Conservation (phyloP, 225 moss, liverwort and hornwort species). For the Lunularia cruciata region DNA sequence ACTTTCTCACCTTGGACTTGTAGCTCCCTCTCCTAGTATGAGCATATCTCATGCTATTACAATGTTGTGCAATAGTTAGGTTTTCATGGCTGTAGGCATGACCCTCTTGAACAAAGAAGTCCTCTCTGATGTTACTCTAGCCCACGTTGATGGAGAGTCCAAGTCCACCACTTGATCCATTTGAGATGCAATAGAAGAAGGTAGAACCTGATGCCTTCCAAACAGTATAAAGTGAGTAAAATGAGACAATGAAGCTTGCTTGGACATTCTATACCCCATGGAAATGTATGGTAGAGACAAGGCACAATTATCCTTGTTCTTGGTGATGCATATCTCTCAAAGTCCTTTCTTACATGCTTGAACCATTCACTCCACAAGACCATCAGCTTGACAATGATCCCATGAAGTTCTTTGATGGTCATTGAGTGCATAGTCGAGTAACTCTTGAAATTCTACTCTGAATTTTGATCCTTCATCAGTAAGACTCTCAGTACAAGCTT, state of each 20-base stretch:
- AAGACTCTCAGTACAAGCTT: neutral
- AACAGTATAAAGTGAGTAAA: conserved; percentile 8
- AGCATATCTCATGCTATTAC: conserved; percentile 1
- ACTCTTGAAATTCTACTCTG: conserved; percentile 7
- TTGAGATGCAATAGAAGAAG: conserved; percentile 3
- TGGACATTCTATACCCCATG: conserved; percentile 14
- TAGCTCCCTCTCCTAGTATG: neutral
- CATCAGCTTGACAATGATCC: no score
- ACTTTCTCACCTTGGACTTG: neutral
- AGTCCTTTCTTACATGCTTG: conserved; percentile 3
- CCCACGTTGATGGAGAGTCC: neutral
- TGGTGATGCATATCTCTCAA: neutral
- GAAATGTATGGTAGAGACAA: neutral
- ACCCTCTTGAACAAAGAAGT: neutral
- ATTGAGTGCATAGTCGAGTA: conserved; percentile 10
- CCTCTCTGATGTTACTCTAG: neutral
- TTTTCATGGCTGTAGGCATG: conserved; percentile 10
- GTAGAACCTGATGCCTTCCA: neutral
- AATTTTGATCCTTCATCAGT: conserved; percentile 4
- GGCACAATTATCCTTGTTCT: conserved; percentile 7
- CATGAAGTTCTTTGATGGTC: no score
- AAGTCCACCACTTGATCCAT: conserved; percentile 7
- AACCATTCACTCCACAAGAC: no score
- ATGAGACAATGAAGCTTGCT: neutral
- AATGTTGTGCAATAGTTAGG: no score